Evolutionary conservation across 2,329 filamentous ascomycete species (phyloP), one percentile per base, ranked within the genome.

Genomic region (Alternaria brassicae): DNA sequence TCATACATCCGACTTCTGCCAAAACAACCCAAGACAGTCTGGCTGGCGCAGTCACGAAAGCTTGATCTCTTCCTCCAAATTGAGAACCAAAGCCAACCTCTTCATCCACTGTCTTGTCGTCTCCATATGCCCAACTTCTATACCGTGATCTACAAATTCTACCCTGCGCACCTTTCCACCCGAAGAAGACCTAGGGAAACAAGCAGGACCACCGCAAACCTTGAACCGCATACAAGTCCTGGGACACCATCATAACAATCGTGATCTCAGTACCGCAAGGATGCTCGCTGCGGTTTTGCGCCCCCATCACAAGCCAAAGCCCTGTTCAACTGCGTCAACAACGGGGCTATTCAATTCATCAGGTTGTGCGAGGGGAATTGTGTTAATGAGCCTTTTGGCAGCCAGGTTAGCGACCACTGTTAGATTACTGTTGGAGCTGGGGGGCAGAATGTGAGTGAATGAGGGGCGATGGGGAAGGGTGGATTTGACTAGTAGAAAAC

Each of bases 361-460:
- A 25, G 25, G 25, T 7, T 53, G 4, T 53, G 50, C 2, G 34
- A 17, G 2, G 50, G 50, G 0, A 27, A 53, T 19, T 53, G 50
- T 19, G 19, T 28, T 9, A 53, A 53, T 0, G 50, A 53, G 50
- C 50, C 50, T 0, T 53, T 53, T 42, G 50, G 50, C 8, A 41
- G 34, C 27, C 50, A 53, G 50, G 37, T 30, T 21, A 53, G 37
- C 4, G 50, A 53, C n/a, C 50, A 53, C 12, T 53, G 50, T 25
- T 53, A 53, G 50, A 25, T 42, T 23, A 40, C 17, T 40, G 9
- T 19, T 21, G 9, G 3, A 15, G 19, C 17, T 10, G n/a, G n/a
- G 19, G 19, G 5, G 36, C 36, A 30, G 8, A 9, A n/a, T 12
- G 3, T 10, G 7, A 5, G 8, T 8, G 41, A 25, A 7, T 10